A percentile compares a stretch with the other conserved stretches of the same genome.
Conservation (phyloP, 306 rosid species). For the Cucumis melo region DNA sequence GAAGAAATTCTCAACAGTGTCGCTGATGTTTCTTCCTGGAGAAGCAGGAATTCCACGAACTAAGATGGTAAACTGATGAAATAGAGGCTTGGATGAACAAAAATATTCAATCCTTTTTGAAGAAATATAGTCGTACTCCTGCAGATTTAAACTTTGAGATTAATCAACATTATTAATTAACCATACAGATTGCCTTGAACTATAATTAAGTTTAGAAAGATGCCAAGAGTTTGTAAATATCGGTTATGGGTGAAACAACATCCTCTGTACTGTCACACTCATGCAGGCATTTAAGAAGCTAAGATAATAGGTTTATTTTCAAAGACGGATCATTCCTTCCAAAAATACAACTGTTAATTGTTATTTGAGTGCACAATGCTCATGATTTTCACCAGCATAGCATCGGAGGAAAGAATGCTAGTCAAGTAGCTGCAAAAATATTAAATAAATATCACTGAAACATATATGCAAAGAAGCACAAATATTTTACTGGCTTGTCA, state of each 20-base stretch:
- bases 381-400: neutral
- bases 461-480: neutral
- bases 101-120: constrained; percentile 62
- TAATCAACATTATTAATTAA: neutral
- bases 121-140: constrained; percentile 72
- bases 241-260: neutral
- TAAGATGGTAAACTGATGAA: constrained; percentile 80
- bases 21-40: constrained; percentile 34
- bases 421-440: neutral
- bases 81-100: constrained; percentile 67
- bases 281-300: neutral
- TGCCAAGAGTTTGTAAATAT: neutral
- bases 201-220: neutral
- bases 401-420: neutral
- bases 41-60: constrained; percentile 62
- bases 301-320: neutral
- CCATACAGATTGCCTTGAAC: neutral
- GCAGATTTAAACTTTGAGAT: constrained; percentile 25
- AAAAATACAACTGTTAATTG: neutral
- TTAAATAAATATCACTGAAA: neutral
- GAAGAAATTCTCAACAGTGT: constrained; percentile 56
- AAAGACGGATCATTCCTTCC: neutral
- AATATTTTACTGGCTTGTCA: neutral
- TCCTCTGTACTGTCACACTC: neutral
- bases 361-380: neutral